Evolutionary conservation across 768 basidiomycete genomes (phyloP).

Genomic region (Russula emetica): DNA sequence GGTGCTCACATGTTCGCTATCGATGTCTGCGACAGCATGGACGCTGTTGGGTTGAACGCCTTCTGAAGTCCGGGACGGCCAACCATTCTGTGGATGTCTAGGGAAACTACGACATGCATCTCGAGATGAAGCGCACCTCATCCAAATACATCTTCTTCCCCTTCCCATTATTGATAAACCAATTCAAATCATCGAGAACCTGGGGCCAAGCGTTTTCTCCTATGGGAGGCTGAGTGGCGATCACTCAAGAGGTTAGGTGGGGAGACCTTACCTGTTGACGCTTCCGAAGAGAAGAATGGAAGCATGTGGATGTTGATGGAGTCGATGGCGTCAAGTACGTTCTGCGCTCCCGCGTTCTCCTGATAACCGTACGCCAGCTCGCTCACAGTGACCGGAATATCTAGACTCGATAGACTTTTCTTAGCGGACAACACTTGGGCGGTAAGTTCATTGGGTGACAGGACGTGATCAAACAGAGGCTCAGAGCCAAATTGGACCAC

Average conservation of each 20-base stretch:
- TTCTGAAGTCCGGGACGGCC: slow-evolving; percentile 62
- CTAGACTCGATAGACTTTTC: slow-evolving; percentile 44
- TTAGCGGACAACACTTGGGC: slow-evolving; percentile 49
- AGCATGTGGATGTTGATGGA: slow-evolving; percentile 66
- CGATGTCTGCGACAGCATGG: slow-evolving; percentile 53
- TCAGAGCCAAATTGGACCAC: slow-evolving; percentile 70
- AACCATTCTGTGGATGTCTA: slow-evolving; percentile 55
- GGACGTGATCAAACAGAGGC: slow-evolving; percentile 57
- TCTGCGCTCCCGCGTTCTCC: slow-evolving; percentile 46
- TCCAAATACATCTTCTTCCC: slow-evolving; percentile 75
- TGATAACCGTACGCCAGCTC: slow-evolving; percentile 42
- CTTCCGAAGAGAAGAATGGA: slow-evolving; percentile 58
- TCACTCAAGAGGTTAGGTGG: neutral
- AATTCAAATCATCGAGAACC: slow-evolving; percentile 54
- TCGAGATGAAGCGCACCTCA: slow-evolving; percentile 43
- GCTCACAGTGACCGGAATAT: slow-evolving; percentile 65
- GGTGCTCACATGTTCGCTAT: slow-evolving; percentile 49
- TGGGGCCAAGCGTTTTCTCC: slow-evolving; percentile 61
- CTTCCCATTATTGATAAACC: slow-evolving; percentile 58
- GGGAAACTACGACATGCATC: neutral
- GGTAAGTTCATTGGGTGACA: slow-evolving; percentile 48
- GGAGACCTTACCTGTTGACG: slow-evolving; percentile 47
- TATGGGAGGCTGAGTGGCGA: slow-evolving; percentile 26
- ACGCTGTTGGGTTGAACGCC: slow-evolving; percentile 64
- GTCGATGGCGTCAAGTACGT: slow-evolving; percentile 57